Conservation (phyloP, 805 yeast species). For the Blastobotrys attinorum region DNA sequence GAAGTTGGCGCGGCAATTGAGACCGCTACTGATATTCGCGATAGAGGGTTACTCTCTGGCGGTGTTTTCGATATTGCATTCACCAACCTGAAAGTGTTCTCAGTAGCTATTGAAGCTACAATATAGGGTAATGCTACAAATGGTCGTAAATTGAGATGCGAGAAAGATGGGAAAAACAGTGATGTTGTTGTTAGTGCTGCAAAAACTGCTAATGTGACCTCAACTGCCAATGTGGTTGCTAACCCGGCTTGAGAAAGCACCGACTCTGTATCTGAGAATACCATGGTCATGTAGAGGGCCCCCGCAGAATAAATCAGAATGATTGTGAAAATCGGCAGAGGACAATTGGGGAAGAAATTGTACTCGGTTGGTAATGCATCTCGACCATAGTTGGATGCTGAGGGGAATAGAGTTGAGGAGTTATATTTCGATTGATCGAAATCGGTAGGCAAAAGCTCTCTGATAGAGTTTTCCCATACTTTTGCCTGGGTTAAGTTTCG, state of each 20-base stretch:
- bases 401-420: conserved; percentile 2
- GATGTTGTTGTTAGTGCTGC: conserved; percentile 39
- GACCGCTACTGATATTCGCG: conserved; percentile 33
- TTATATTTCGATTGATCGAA: neutral
- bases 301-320: conserved; percentile 25
- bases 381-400: neutral
- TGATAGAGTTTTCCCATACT: neutral
- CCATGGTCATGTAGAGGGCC: conserved; percentile 29
- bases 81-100: conserved; percentile 42
- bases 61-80: conserved; percentile 34
- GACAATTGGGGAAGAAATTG: conserved; percentile 17
- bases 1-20: conserved; percentile 33
- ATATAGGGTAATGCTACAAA: conserved; percentile 32
- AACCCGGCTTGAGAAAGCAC: conserved; percentile 43
- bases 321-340: conserved; percentile 17
- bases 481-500: neutral
- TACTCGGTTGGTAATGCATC: conserved; percentile 2
- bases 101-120: conserved; percentile 37
- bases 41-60: conserved; percentile 35
- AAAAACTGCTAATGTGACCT: conserved; percentile 33
- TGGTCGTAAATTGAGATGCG: conserved; percentile 32
- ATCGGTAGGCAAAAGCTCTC: neutral
- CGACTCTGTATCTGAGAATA: conserved; percentile 35
- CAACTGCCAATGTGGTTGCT: conserved; percentile 36
- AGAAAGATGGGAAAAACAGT: conserved; percentile 28